Conservation (phyloP, 345 rosid species). For the Hypericum androsaemum region DNA sequence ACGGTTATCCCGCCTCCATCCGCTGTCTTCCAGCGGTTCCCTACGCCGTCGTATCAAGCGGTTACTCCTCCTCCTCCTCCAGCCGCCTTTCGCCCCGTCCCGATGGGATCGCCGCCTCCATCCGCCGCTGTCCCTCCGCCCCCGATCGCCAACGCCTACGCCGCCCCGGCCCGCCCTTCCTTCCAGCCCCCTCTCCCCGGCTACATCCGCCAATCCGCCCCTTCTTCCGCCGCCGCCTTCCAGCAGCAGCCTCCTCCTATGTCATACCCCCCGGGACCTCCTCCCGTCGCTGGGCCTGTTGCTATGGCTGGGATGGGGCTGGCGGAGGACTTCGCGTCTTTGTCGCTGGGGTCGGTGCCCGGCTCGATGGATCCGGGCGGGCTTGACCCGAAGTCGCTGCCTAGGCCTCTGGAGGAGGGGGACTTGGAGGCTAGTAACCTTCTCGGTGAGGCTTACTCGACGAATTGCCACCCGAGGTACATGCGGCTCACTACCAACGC, state of each 20-base stretch:
- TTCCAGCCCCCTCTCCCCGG: conserved; percentile 42
- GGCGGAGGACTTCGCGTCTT: conserved; percentile 76
- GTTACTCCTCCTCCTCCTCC: conserved; percentile 36
- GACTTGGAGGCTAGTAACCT: conserved; percentile 66
- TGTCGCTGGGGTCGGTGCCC: conserved; percentile 63
- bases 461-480: conserved; percentile 81
- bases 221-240: conserved; percentile 29
- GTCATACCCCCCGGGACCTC: no score
- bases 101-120: conserved; percentile 57
- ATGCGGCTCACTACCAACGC: conserved; percentile 79
- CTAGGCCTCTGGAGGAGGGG: conserved; percentile 95
- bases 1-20: conserved; percentile 48
- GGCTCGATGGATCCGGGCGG: conserved; percentile 68
- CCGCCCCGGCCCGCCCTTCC: conserved; percentile 29
- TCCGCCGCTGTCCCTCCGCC: conserved; percentile 29
- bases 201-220: not conserved
- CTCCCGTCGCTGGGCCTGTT: conserved; percentile 11
- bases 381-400: conserved; percentile 63
- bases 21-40: conserved; percentile 42
- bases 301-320: conserved; percentile 55
- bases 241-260: conserved; percentile 40
- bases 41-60: conserved; percentile 44
- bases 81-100: conserved; percentile 34
- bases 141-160: conserved; percentile 21
- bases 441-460: conserved; percentile 48